Evolutionary conservation across 2,329 filamentous ascomycete genomes (phyloP), one percentile per base, ranked within the genome.

Genomic region (Colletotrichum caudatum): DNA sequence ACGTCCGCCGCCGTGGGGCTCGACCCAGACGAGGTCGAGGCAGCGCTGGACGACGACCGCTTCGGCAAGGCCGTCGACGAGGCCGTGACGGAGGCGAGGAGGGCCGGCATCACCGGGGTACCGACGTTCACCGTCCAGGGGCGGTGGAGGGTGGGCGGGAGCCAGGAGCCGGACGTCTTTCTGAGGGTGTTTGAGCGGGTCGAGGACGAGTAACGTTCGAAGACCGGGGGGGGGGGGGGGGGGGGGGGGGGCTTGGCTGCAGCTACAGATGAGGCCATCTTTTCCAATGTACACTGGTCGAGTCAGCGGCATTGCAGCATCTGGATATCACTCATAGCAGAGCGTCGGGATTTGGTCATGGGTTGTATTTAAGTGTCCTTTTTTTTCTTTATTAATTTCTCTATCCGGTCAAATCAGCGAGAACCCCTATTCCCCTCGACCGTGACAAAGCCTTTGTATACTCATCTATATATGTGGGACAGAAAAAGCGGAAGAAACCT

Each of bases 41-140:
- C 46, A 12, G 68, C 46, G 41, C 76, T 85, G 12, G 74, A 73
- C 26, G 77, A 78, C 46, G 77, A 78, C 29, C 73, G 74, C 20
- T 58, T 54, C 33, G 79, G 75, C 2, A 64, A 74, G 14, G 59
- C 71, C 11, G 75, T 83, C 18, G 80, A 83, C 69, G 75, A 75
- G 9, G 77, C 80, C 68, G 79, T 78, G 1, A 65, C 76, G 54
- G 73, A 58, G 9, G 79, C 81, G 3, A 76, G 77, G 53, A 72
- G 75, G 14, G 73, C 76, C 5, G 80, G 79, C 8, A 81, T 95
- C 64, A 85, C 84, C 68, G 93, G 92, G 0, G 92, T 95, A 75
- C 93, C 93, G 20, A 90, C 92, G 75, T 93, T 93, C 76, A 90
- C 90, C 2, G 86, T 95, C 62, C 91, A 94, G 77, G 89, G 86